Conservation (phyloP, 1,284 basidiomycete species). For the Moesziomyces sp. region DNA sequence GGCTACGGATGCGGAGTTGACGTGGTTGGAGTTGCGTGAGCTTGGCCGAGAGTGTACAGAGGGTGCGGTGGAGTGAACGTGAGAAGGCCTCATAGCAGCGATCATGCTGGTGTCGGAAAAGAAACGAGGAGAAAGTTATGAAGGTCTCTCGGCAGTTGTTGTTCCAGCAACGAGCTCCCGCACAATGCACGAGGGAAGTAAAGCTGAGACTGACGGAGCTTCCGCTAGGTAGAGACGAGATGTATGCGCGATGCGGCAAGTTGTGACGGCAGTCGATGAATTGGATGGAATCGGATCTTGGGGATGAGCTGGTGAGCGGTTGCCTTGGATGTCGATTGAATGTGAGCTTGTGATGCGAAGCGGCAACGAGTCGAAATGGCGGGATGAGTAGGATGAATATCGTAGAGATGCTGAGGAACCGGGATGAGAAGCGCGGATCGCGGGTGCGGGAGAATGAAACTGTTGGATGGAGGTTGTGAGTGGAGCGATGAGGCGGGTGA, state of each 20-base stretch:
- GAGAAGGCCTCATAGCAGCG: conserved; percentile 57
- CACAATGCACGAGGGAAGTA: too few relatives aligned
- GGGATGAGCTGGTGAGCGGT: not conserved
- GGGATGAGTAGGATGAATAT: not conserved
- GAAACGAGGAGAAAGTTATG: not conserved
- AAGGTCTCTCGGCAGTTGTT: not conserved
- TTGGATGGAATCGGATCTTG: not conserved
- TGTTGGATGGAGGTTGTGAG: not conserved
- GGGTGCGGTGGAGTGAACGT: conserved; percentile 38
- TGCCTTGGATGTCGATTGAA: not conserved
- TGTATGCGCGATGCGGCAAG: not conserved
- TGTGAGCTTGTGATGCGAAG: not conserved
- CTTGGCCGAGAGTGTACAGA: conserved; percentile 46
- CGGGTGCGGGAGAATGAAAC: not conserved
- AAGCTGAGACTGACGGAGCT: too few relatives aligned
- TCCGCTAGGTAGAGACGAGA: not conserved
- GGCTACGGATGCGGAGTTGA: conserved; percentile 22
- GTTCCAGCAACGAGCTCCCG: not conserved
- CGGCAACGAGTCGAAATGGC: not conserved
- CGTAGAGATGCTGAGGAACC: not conserved
- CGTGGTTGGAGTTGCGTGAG: conserved; percentile 44
- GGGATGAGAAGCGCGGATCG: not conserved
- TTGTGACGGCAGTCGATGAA: not conserved
- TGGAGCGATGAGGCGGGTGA: not conserved
- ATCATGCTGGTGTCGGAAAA: conserved; percentile 30